Evolutionary conservation across 768 basidiomycete genomes (phyloP).

Genomic region (Lactarius vividus): DNA sequence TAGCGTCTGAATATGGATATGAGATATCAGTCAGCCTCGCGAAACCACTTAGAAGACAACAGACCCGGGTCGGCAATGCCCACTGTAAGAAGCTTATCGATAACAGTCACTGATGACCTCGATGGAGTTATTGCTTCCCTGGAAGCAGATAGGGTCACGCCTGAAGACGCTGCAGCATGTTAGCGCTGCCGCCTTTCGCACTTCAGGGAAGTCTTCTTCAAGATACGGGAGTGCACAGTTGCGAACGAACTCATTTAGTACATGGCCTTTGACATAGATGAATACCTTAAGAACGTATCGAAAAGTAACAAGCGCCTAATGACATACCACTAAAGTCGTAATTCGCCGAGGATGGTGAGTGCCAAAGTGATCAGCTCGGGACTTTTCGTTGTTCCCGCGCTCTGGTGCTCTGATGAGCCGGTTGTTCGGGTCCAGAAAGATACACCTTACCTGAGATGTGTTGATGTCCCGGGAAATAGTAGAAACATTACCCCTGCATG

Average conservation of each 20-base stretch:
- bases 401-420: slow-evolving; percentile 6
- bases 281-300: slow-evolving; percentile 2
- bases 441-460: slow-evolving; percentile 43
- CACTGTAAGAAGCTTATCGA: slow-evolving; percentile 92
- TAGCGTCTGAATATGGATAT: slow-evolving; percentile 33
- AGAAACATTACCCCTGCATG: slow-evolving; percentile 49
- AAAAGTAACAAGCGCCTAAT: neutral
- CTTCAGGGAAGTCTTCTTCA: slow-evolving; percentile 86
- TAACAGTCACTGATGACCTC: slow-evolving; percentile 97
- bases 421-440: neutral
- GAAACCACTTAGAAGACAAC: slow-evolving; percentile 5
- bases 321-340: slow-evolving; percentile 87
- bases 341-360: slow-evolving; percentile 79
- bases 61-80: slow-evolving; percentile 94
- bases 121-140: slow-evolving; percentile 93
- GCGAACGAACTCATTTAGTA: slow-evolving; percentile 94
- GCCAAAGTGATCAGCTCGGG: slow-evolving; percentile 78
- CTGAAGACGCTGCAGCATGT: slow-evolving; percentile 92
- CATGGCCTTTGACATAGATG: slow-evolving; percentile 58
- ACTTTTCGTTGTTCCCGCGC: slow-evolving; percentile 47
- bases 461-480: slow-evolving; percentile 51
- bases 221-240: slow-evolving; percentile 88
- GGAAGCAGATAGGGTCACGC: slow-evolving; percentile 92
- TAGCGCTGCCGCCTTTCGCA: slow-evolving; percentile 84
- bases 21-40: neutral